Conservation (phyloP, 306 rosid genomes). For the Pachyrhizus erosus region DNA sequence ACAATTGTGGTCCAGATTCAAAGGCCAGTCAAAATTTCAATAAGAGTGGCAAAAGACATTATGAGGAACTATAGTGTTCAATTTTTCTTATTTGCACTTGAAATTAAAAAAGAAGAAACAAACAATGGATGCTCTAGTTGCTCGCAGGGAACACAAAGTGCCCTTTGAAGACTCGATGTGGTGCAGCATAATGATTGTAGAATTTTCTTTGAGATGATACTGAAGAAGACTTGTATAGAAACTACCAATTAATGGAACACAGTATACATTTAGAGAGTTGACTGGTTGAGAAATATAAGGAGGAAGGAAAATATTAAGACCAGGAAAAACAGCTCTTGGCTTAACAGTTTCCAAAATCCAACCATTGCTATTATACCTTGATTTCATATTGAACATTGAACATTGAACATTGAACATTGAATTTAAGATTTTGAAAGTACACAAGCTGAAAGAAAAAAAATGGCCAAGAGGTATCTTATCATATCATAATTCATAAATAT, state of each 20-base stretch:
- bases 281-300: neutral
- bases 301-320: neutral
- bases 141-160: neutral
- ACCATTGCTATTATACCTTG: neutral
- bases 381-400: neutral
- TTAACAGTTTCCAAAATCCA: conserved; percentile 25
- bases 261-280: neutral
- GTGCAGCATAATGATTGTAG: neutral
- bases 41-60: conserved; percentile 11
- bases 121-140: neutral
- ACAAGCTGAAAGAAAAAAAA: neutral
- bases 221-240: neutral
- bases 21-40: neutral
- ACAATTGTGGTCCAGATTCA: conserved; percentile 1
- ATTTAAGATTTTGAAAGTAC: neutral
- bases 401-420: conserved; percentile 1
- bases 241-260: neutral
- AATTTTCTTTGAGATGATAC: neutral
- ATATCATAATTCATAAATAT: conserved; percentile 15
- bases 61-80: neutral
- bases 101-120: neutral
- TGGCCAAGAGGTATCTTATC: neutral
- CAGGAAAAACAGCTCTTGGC: neutral
- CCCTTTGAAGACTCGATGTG: conserved; percentile 1
- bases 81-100: neutral